Evolutionary conservation across 257 asterid genomes (phyloP).

Genomic region (Galeopsis tetrahit): DNA sequence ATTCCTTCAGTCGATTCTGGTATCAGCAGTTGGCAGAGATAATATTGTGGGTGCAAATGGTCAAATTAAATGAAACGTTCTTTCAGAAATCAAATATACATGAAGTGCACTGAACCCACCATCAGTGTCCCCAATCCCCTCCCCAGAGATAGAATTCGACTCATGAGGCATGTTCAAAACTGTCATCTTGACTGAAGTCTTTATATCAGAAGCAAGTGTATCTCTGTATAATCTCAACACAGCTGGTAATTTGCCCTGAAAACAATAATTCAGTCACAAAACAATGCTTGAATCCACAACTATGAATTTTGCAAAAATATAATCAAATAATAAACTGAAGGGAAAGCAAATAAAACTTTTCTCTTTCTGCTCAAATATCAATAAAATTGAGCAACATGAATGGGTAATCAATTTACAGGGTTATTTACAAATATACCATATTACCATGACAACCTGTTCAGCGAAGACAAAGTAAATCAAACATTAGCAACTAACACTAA

Average conservation of each 20-base stretch:
- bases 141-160: slow-evolving; percentile 76
- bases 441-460: slow-evolving; percentile 18
- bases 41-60: slow-evolving; percentile 11
- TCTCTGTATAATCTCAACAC: slow-evolving; percentile 94
- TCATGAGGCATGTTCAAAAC: slow-evolving; percentile 83
- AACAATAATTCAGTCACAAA: slow-evolving; percentile 30
- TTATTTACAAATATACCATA: slow-evolving; percentile 13
- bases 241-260: slow-evolving; percentile 93
- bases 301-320: slow-evolving; percentile 8
- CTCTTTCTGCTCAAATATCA: not conserved
- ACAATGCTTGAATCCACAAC: slow-evolving; percentile 30
- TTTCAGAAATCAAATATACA: slow-evolving; percentile 29
- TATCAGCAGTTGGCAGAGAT: slow-evolving; percentile 13
- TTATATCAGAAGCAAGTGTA: slow-evolving; percentile 85
- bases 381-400: not conserved
- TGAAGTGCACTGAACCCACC: slow-evolving; percentile 58
- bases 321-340: slow-evolving; percentile 5
- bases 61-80: slow-evolving; percentile 2
- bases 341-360: not conserved
- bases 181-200: slow-evolving; percentile 78
- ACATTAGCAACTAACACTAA: slow-evolving; percentile 17
- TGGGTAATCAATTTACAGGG: not conserved
- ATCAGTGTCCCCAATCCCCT: slow-evolving; percentile 72
- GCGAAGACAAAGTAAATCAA: slow-evolving; percentile 25
- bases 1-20: slow-evolving; percentile 16